phyloP scores from a whole-genome alignment of 352 stramenopile species.

The Phytophthora parvispora region DNA sequence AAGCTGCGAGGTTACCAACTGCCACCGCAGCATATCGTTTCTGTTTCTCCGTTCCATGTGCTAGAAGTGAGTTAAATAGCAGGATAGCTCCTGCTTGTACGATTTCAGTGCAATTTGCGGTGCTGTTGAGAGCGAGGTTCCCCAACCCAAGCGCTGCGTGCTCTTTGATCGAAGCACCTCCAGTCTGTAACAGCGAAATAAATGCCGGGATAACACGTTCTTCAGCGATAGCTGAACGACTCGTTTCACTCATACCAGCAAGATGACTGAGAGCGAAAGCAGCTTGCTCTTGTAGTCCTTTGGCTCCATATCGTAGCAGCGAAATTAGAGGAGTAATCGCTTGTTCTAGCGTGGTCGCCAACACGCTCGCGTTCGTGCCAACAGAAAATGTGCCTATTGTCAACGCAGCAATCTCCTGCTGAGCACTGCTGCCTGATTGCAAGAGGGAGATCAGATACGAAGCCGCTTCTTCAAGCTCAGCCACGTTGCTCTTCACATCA shows the following conservation, averaged over 20 bases:
- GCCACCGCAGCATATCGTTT: not conserved
- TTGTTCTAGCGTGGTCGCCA: not conserved
- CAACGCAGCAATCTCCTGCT: constrained; percentile 2
- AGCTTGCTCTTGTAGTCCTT: not conserved
- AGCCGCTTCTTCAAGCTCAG: not conserved
- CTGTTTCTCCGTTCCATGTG: not conserved
- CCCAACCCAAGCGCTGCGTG: constrained; percentile 2
- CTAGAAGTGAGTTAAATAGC: not conserved
- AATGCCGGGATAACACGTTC: constrained; percentile 4
- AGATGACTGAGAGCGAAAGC: constrained; percentile 12
- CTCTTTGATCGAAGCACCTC: not conserved
- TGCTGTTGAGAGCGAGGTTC: constrained; percentile 3
- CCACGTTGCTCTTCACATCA: not conserved
- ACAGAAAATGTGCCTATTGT: constrained; percentile 4
- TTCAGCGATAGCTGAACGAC: not conserved
- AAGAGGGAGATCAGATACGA: not conserved
- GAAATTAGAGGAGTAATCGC: not conserved
- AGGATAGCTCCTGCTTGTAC: not conserved
- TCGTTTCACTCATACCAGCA: constrained; percentile 1
- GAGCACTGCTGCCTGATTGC: not conserved
- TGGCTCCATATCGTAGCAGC: not conserved
- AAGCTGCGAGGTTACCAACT: not conserved
- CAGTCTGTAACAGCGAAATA: not conserved
- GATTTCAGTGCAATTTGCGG: not conserved
- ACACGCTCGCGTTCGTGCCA: not conserved